Evolutionary conservation across 148 eudicot genomes (phyloP).

Genomic region (Chenopodium suecicum): DNA sequence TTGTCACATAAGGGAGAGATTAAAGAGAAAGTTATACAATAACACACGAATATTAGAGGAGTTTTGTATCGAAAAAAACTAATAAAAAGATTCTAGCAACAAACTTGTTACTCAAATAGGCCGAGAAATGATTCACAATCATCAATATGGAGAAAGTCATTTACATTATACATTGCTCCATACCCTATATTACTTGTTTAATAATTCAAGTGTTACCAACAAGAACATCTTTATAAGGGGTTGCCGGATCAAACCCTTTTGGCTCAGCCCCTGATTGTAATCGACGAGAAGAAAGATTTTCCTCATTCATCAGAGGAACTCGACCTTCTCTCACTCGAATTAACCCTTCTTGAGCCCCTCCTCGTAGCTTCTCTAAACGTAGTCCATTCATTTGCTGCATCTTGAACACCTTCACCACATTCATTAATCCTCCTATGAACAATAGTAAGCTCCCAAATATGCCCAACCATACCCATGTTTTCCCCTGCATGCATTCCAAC

Average conservation of each 20-base stretch:
- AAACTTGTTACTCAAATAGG: not conserved
- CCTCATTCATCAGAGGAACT: constrained; percentile 45
- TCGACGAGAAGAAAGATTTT: constrained; percentile 20
- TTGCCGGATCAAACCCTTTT: constrained; percentile 14
- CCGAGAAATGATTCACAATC: not conserved
- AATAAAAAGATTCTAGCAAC: not conserved
- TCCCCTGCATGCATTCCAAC: constrained; percentile 39
- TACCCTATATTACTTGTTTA: constrained; percentile 11
- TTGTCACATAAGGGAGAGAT: too few species aligned
- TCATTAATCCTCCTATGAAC: constrained; percentile 69
- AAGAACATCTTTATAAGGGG: constrained; percentile 75
- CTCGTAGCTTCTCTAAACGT: constrained; percentile 78
- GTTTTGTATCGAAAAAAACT: not conserved
- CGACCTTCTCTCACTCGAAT: constrained; percentile 56
- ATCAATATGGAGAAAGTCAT: constrained; percentile 2
- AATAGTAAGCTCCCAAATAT: constrained; percentile 61
- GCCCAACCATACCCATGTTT: constrained; percentile 66
- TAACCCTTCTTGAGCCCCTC: constrained; percentile 81
- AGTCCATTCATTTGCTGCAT: constrained; percentile 63
- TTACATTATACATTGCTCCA: not conserved
- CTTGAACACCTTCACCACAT: constrained; percentile 78
- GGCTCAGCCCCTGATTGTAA: constrained; percentile 8
- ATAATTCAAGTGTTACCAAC: constrained; percentile 47
- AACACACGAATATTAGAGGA: too few species aligned
- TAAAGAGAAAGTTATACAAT: too few species aligned